Base-by-base conservation (phyloP, 2,329 filamentous ascomycete genomes). In the Aureobasidium sp. region DNA sequence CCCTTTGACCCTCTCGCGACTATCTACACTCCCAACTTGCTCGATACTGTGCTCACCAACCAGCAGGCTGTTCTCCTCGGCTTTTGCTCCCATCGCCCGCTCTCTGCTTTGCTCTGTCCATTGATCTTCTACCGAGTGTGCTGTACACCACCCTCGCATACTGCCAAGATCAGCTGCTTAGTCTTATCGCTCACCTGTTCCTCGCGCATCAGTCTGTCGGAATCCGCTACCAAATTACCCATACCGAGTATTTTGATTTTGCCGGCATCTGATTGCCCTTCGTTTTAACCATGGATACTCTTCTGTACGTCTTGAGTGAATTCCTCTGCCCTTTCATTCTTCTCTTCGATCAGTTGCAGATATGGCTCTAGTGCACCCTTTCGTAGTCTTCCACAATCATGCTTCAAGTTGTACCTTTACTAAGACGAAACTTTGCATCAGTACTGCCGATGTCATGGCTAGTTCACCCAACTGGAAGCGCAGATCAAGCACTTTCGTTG, bases 401-500 rank as follows among this genome's bases (percentile, higher is more conserved):
- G 63, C 72, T 86, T 69, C 76, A 86, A 82, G 85, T 77, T 75
- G 82, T 82, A 39, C 20, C 17, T 41, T 15, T 42, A 45, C 63
- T 47, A 45, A 59, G n/a, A 27, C 47, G 20, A 62, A 12, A 34
- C 37, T 49, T 31, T 27, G 31, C 15, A 44, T 60, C 69, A 94
- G 90, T 64, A 97, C 92, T 51, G 91, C 91, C 70, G 91, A 97
- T 73, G 89, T 96, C 69, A 91, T 92, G 74, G 91, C 89, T 67
- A 96, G 90, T 74, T 91, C 92, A 64, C 90, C 91, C 63, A 87
- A 89, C 68, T 96, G 96, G 74, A 87, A 92, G 66, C 88, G 94
- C 70, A 90, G 91, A 77, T 97, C 93, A 69, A 97, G 91, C 68
- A 97, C 92, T 41, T 96, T 95, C 74, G 92, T 97, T 70, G 94